Conservation (phyloP, 1,139 yeast species). For the Taphrina sp. region DNA sequence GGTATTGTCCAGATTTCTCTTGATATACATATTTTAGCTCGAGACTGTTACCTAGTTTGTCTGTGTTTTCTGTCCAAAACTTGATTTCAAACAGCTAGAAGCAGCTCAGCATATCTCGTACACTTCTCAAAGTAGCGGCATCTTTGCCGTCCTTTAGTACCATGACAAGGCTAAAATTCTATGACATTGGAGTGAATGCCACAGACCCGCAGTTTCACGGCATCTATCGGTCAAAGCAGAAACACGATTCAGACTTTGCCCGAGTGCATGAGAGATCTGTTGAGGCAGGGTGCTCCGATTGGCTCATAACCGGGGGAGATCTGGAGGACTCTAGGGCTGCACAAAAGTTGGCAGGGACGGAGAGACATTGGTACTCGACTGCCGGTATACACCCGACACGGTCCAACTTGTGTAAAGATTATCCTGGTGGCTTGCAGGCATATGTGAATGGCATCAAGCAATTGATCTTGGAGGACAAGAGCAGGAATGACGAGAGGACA, state of each 20-base stretch:
- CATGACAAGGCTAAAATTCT: conserved; percentile 3
- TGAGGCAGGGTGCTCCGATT: conserved; percentile 60
- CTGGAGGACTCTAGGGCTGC: conserved; percentile 60
- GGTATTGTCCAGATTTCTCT: too few species aligned
- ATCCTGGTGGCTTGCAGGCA: conserved; percentile 32
- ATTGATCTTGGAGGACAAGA: conserved; percentile 53
- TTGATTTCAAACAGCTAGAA: too few species aligned
- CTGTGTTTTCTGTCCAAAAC: too few species aligned
- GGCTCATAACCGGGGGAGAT: conserved; percentile 82
- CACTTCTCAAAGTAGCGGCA: too few species aligned
- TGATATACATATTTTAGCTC: too few species aligned
- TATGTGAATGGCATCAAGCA: conserved; percentile 52
- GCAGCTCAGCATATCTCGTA: too few species aligned
- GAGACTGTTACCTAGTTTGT: too few species aligned
- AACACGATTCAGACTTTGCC: conserved; percentile 66
- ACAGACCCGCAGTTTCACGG: conserved; percentile 90
- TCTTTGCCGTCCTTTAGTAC: too few species aligned
- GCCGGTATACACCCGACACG: conserved; percentile 83
- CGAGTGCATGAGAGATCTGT: conserved; percentile 67
- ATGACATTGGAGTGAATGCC: conserved; percentile 51
- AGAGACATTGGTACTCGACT: conserved; percentile 52
- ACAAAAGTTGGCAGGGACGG: conserved; percentile 47
- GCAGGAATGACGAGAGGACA: too few species aligned
- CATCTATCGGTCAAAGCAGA: conserved; percentile 62
- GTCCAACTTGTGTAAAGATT: conserved; percentile 14